These are phyloP conservation scores for Santalum album DNA, from an alignment of 164 flowering plant genomes.

Conservation along the genomic window DNA sequence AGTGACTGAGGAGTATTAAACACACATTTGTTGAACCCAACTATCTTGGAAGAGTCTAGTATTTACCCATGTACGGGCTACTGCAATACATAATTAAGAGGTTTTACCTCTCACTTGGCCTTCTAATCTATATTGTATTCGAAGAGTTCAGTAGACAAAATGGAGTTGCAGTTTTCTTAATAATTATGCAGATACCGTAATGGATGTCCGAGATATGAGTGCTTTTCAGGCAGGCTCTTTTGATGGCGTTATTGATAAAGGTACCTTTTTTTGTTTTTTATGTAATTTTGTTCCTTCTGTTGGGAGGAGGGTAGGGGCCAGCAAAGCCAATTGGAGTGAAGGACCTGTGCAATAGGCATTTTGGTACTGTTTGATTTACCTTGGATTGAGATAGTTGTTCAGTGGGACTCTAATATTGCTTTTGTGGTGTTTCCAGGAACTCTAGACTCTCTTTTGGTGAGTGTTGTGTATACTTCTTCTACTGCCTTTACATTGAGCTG, in stretches of 20 bases:
- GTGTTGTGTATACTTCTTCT: constrained; percentile 18
- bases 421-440: constrained; percentile 48
- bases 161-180: constrained; percentile 15
- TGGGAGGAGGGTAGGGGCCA: too few relatives aligned
- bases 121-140: too few relatives aligned
- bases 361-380: neutral
- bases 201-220: constrained; percentile 82
- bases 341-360: too few relatives aligned
- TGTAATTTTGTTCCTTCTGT: too few relatives aligned
- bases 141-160: neutral
- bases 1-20: too few relatives aligned
- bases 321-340: too few relatives aligned
- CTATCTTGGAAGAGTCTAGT: too few relatives aligned
- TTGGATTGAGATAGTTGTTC: neutral
- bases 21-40: too few relatives aligned
- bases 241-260: constrained; percentile 74
- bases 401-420: constrained; percentile 7
- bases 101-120: too few relatives aligned
- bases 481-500: constrained; percentile 5
- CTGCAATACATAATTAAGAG: too few relatives aligned
- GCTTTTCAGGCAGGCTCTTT: constrained; percentile 50
- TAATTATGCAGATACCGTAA: constrained; percentile 33
- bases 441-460: constrained; percentile 82
- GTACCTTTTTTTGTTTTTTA: constrained; percentile 13
- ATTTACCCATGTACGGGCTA: too few relatives aligned